These are phyloP conservation scores for Cladophialophora psammophila DNA, from an alignment of 2,329 filamentous ascomycete species.

Conservation along the genomic window DNA sequence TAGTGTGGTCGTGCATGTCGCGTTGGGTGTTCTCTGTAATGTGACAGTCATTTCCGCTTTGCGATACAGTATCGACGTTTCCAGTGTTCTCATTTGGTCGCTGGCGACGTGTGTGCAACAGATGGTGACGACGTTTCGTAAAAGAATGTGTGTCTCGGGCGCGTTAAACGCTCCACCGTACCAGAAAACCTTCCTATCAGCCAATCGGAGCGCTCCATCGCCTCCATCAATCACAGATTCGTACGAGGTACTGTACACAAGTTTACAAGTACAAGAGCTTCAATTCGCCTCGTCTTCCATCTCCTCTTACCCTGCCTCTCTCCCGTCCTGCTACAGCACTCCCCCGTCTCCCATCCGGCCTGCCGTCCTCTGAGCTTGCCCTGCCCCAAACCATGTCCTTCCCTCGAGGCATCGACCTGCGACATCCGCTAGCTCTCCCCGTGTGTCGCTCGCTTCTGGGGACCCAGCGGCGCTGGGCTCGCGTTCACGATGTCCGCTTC, in stretches of 20 bases:
- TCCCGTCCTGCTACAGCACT: neutral
- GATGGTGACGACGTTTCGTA: neutral
- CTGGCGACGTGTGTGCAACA: neutral
- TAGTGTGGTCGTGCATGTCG: neutral
- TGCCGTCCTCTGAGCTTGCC: neutral
- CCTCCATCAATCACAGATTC: neutral
- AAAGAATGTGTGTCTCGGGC: no score
- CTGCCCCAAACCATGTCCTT: constrained; percentile 18
- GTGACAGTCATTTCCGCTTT: neutral
- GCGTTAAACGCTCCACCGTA: neutral
- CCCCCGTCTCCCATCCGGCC: neutral
- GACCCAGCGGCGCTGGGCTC: constrained; percentile 82
- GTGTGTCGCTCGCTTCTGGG: constrained; percentile 10
- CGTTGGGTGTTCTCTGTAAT: neutral
- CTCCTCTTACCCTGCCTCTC: neutral
- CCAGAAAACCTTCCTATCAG: neutral
- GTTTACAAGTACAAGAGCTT: neutral
- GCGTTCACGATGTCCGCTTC: constrained; percentile 90
- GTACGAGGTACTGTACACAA: neutral
- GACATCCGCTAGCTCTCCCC: constrained; percentile 14
- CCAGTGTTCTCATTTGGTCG: neutral
- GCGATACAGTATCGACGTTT: neutral
- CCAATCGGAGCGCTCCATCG: constrained; percentile 8
- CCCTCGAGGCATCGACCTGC: constrained; percentile 13
- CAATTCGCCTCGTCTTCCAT: neutral